phyloP scores from a whole-genome alignment of 2,329 filamentous ascomycete genomes.

The Myrmaecium sp. region DNA sequence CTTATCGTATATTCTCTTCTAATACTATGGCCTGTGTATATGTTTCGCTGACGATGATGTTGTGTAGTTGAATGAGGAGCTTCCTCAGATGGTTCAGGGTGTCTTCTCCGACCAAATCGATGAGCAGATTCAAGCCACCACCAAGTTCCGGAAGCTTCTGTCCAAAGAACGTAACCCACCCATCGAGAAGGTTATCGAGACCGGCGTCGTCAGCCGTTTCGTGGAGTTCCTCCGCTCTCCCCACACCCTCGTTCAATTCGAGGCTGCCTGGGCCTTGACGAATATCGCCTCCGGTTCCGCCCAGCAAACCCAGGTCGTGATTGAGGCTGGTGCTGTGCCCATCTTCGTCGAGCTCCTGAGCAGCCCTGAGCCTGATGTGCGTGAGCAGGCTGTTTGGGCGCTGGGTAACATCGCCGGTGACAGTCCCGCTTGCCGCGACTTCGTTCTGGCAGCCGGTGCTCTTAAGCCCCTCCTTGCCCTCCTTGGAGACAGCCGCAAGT shows the following conservation, averaged over 20 bases:
- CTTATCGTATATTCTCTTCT: no score
- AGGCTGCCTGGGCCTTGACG: slow-evolving; percentile 96
- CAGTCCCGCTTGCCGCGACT: slow-evolving; percentile 93
- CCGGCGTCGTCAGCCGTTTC: slow-evolving; percentile 90
- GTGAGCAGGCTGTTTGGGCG: slow-evolving; percentile 97
- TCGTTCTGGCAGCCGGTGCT: slow-evolving; percentile 80
- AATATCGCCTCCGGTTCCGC: slow-evolving; percentile 98
- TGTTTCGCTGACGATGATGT: slow-evolving; percentile 1
- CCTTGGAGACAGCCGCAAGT: slow-evolving; percentile 90
- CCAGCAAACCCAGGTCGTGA: slow-evolving; percentile 95
- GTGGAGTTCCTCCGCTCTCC: slow-evolving; percentile 96
- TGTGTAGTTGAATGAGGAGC: slow-evolving; percentile 78
- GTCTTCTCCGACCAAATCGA: slow-evolving; percentile 99
- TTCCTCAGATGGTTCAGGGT: slow-evolving; percentile 92
- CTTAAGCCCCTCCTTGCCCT: slow-evolving; percentile 78
- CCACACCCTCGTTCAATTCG: slow-evolving; percentile 95
- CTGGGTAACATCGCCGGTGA: slow-evolving; percentile 97
- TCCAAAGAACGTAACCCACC: slow-evolving; percentile 98
- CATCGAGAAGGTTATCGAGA: slow-evolving; percentile 98
- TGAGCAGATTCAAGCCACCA: slow-evolving; percentile 89
- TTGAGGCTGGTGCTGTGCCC: slow-evolving; percentile 91
- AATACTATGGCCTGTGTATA: no score
- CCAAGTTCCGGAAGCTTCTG: slow-evolving; percentile 93
- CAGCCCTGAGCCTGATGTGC: slow-evolving; percentile 92
- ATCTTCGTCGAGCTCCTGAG: slow-evolving; percentile 94